Conservation (phyloP, 2,329 filamentous ascomycete species). For the Mycogone perniciosa region DNA sequence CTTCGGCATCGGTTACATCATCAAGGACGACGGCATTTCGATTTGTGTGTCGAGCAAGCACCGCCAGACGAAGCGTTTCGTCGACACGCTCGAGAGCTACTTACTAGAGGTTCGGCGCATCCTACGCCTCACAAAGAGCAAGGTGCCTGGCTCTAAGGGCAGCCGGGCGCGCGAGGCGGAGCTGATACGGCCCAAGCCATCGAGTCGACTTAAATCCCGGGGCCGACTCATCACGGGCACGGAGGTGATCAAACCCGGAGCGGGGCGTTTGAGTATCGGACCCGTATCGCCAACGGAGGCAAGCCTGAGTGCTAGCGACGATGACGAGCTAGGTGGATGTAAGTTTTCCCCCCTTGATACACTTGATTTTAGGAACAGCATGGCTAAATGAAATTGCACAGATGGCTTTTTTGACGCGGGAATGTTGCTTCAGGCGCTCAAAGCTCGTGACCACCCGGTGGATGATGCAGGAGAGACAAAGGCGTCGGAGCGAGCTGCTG, state of each 20-base stretch:
- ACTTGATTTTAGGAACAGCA: not conserved
- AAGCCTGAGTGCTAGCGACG: slow-evolving; percentile 67
- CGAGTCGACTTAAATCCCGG: slow-evolving; percentile 57
- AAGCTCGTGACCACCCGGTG: slow-evolving; percentile 55
- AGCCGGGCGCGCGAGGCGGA: slow-evolving; percentile 52
- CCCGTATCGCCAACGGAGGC: slow-evolving; percentile 60
- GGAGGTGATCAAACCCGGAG: slow-evolving; percentile 34
- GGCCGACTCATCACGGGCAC: slow-evolving; percentile 64
- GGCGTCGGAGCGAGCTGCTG: slow-evolving; percentile 53
- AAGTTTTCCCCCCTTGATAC: slow-evolving; percentile 39
- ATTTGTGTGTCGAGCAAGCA: slow-evolving; percentile 94
- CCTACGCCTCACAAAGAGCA: slow-evolving; percentile 58
- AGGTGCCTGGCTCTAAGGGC: slow-evolving; percentile 35
- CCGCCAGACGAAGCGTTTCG: slow-evolving; percentile 81
- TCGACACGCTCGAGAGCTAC: slow-evolving; percentile 86
- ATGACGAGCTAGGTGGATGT: slow-evolving; percentile 91
- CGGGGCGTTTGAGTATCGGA: slow-evolving; percentile 35
- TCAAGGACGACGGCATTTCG: slow-evolving; percentile 71
- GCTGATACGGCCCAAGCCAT: slow-evolving; percentile 28
- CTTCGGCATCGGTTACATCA: slow-evolving; percentile 97
- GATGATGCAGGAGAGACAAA: slow-evolving; percentile 44
- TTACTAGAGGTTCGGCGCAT: slow-evolving; percentile 85
- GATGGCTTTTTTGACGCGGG: slow-evolving; percentile 97
- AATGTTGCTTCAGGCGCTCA: slow-evolving; percentile 84
- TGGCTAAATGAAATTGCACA: slow-evolving; percentile 36